Base-by-base conservation (phyloP, 2,329 filamentous ascomycete species). In the Colletotrichum shisoi region DNA sequence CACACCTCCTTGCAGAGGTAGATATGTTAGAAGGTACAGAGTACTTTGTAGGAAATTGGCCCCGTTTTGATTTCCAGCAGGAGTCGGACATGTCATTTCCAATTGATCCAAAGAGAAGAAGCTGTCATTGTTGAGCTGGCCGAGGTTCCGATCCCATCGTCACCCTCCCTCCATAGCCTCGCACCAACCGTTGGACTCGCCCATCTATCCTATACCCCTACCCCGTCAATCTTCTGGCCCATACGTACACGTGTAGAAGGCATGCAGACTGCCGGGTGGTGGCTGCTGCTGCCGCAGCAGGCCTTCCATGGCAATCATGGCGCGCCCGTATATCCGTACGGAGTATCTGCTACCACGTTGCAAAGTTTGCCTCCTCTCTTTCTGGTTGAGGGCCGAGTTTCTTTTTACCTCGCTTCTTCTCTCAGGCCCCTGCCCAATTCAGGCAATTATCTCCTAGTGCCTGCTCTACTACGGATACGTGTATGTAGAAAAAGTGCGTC, bases 391-490 rank as follows among this genome's bases (percentile, higher is more conserved):
- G 42, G n/a, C 42, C 27, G 31, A 46, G 19, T 54, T 60, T 21
- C 2, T 21, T 65, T 68, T 56, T 13, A 67, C 56, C 49, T 67
- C 49, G 61, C 49, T 68, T 31, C 39, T 27, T 53, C 42, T 57
- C 39, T 9, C 21, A 37, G 44, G 42, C 56, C 61, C 54, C 46
- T 68, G 42, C 62, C 61, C 62, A 21, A 19, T 68, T 68, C 61
- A 68, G 65, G 65, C 51, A 68, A 68, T 68, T 68, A 60, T 68
- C 37, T 60, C 65, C 65, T 68, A 68, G 65, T 68, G 61, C 24
- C 48, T 56, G 65, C 65, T 68, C 65, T 65, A n/a, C n/a, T n/a
- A n/a, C n/a, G n/a, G n/a, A n/a, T n/a, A n/a, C n/a, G n/a, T n/a
- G n/a, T n/a, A n/a, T n/a, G n/a, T n/a, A 68, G 61, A 68, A 68